Base-by-base conservation (phyloP, 2,329 filamentous ascomycete species). In the Aspergillus ochraceus region DNA sequence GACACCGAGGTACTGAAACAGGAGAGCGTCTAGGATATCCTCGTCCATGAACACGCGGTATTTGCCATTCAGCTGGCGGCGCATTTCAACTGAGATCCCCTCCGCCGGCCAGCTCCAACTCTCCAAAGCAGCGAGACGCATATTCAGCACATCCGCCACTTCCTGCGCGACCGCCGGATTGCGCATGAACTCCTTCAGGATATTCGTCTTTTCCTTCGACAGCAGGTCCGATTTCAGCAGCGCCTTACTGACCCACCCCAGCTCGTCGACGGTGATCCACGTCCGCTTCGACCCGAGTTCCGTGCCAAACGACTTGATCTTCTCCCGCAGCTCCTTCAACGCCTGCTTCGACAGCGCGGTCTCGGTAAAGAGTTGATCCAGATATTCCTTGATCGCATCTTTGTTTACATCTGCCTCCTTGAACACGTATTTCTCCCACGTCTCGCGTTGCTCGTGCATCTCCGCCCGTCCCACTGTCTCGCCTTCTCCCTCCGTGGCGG, bases 1-100 rank as follows among this genome's bases (percentile, higher is more conserved):
- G 4, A 82, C 71, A 6, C 83, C 84, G 39, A 86, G 76, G 61
- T 80, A 84, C 49, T 86, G 82, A 2, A 86, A 69, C 24, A 86
- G 76, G 8, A 86, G 77, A 1, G 81, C 80, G 64, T 86, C 81
- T 8, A 86, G 77, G 20, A 85, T 74, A 61, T 88, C 85, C 64
- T 84, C 83, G 53, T 86, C 83, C 76, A 85, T 84, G 66, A 80
- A 86, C 26, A 86, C 81, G 2, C 84, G 77, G 66, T 87, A 88
- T 60, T 84, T 83, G 3, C 83, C 83, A 63, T 84, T 86, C 39
- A 86, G 67, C 54, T 84, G 81, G 8, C 81, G 79, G 39, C 83
- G 78, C 76, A 82, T 80, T 50, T 83, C 76, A 2, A 86, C 66
- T 1, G 77, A 73, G 8, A 84, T 75, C 4, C 76, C 79, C 4